Evolutionary conservation across 2,329 filamentous ascomycete species (phyloP).

Genomic region (Myrmaecium sp.): DNA sequence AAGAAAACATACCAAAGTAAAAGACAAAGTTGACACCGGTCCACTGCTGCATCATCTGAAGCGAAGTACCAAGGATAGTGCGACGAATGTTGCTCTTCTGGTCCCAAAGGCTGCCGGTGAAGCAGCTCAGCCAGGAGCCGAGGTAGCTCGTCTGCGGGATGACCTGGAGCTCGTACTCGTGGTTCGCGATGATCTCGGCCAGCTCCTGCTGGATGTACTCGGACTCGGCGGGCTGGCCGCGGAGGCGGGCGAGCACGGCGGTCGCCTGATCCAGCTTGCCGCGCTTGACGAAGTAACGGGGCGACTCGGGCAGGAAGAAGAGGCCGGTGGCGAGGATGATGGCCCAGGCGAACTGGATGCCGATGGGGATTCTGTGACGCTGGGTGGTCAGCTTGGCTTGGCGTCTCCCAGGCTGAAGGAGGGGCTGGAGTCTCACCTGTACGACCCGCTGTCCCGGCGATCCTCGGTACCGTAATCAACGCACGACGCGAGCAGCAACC

Average conservation of each 20-base stretch:
- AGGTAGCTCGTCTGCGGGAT: conserved; percentile 15
- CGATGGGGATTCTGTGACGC: conserved; percentile 59
- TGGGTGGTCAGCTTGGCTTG: too few species aligned
- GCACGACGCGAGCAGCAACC: conserved; percentile 56
- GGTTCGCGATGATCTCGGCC: conserved; percentile 74
- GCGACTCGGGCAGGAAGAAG: conserved; percentile 65
- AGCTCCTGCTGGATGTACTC: conserved; percentile 65
- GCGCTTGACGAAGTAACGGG: conserved; percentile 71
- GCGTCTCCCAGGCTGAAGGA: too few species aligned
- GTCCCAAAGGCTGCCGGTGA: conserved; percentile 33
- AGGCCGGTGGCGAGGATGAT: conserved; percentile 57
- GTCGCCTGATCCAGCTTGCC: conserved; percentile 51
- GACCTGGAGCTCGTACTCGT: conserved; percentile 62
- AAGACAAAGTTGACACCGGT: conserved; percentile 88
- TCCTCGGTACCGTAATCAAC: conserved; percentile 57
- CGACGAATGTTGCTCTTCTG: conserved; percentile 34
- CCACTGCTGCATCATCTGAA: conserved; percentile 38
- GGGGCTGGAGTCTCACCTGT: too few species aligned
- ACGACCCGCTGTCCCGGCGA: conserved; percentile 45
- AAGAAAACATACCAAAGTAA: too few species aligned
- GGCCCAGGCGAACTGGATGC: conserved; percentile 66
- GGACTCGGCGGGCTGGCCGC: conserved; percentile 56
- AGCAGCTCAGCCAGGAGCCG: conserved; percentile 48
- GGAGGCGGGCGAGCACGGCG: conserved; percentile 45
- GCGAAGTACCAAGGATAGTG: conserved; percentile 28